These are phyloP conservation scores for Marsdenia floribunda DNA, from an alignment of 257 asterid species.

Conservation along the genomic window DNA sequence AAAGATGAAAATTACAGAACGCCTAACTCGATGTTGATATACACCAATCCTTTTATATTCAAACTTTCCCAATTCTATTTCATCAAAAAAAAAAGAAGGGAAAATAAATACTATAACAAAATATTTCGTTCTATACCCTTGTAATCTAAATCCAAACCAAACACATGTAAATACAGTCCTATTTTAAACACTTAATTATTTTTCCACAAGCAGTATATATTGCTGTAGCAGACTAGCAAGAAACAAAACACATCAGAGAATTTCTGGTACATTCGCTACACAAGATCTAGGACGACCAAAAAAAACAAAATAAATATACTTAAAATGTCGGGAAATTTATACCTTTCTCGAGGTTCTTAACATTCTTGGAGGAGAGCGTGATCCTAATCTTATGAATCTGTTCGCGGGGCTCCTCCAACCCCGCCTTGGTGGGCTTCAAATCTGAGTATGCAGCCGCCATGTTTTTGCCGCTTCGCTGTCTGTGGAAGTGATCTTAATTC, in stretches of 20 bases:
- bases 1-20: too few species aligned
- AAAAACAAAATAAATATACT: neutral
- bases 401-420: constrained; percentile 40
- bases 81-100: too few species aligned
- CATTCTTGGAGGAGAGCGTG: constrained; percentile 46
- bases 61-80: neutral
- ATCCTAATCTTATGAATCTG: constrained; percentile 42
- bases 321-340: neutral
- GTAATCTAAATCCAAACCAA: neutral
- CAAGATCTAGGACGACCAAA: neutral
- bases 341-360: constrained; percentile 43
- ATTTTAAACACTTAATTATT: too few species aligned
- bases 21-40: too few species aligned
- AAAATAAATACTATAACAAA: too few species aligned
- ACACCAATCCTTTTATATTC: too few species aligned
- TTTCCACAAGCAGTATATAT: too few species aligned
- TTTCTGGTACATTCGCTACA: neutral
- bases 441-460: constrained; percentile 49
- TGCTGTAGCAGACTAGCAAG: neutral
- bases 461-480: neutral
- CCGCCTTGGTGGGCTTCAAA: constrained; percentile 35
- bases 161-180: neutral
- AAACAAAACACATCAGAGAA: neutral
- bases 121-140: neutral
- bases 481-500: neutral